Evolutionary conservation across 1,139 yeast species (phyloP).

Genomic region (Yamadazyma atmosphaerica): DNA sequence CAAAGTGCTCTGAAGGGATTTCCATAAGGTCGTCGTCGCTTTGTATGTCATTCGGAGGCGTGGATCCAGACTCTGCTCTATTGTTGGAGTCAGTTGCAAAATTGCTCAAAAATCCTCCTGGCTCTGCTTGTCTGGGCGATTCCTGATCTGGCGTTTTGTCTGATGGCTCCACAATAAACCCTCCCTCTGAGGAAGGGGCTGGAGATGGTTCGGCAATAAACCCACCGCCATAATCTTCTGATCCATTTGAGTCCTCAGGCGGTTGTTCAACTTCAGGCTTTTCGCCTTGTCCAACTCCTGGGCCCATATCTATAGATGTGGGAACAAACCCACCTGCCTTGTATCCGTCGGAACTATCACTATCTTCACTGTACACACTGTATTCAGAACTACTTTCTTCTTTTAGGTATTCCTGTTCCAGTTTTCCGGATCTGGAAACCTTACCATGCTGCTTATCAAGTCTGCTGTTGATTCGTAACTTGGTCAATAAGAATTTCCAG

Average conservation of each 20-base stretch:
- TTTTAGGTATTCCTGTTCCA: constrained; percentile 6
- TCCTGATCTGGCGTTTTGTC: neutral
- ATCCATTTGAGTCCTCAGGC: neutral
- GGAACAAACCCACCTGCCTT: constrained; percentile 19
- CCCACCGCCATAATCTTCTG: neutral
- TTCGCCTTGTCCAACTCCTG: constrained; percentile 1
- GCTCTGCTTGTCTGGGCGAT: no score
- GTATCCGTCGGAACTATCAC: constrained; percentile 4
- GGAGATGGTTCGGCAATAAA: no score
- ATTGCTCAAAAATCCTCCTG: no score
- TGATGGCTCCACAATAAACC: neutral
- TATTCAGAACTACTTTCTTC: constrained; percentile 11
- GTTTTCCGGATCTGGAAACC: constrained; percentile 9
- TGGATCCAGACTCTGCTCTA: no score
- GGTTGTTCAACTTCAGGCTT: constrained; percentile 6
- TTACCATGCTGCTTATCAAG: constrained; percentile 66
- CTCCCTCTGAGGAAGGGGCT: no score
- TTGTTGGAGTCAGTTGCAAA: no score
- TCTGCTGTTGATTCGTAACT: constrained; percentile 69
- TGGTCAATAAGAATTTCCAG: constrained; percentile 75
- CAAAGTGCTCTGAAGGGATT: constrained; percentile 18
- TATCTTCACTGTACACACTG: constrained; percentile 14
- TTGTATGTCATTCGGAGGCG: no score
- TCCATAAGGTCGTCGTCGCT: constrained; percentile 8
- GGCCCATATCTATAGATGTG: constrained; percentile 2